phyloP scores from a whole-genome alignment of 2,329 filamentous ascomycete species.

The Aspergillus pseudoglaucus region DNA sequence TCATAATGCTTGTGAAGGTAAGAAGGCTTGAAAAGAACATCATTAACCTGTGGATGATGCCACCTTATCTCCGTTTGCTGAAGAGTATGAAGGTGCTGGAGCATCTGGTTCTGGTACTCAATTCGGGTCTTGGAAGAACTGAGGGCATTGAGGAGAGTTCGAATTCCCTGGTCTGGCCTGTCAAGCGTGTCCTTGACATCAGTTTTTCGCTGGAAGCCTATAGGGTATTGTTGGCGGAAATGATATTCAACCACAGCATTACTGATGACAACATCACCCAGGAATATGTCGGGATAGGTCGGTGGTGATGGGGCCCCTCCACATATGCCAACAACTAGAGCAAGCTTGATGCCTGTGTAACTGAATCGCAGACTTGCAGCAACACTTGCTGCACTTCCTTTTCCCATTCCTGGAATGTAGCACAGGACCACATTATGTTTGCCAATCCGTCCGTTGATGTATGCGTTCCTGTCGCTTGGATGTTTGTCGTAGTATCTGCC shows the following conservation, averaged over 20 bases:
- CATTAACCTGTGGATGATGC: too few species aligned
- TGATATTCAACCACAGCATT: constrained; percentile 17
- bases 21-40: too few species aligned
- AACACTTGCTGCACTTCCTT: constrained; percentile 6
- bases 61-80: too few species aligned
- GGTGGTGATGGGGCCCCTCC: constrained; percentile 16
- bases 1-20: too few species aligned
- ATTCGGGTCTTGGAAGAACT: too few species aligned
- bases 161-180: too few species aligned
- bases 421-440: constrained; percentile 10
- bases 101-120: too few species aligned
- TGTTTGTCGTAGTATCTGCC: neutral
- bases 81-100: too few species aligned
- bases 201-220: constrained; percentile 3
- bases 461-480: constrained; percentile 3
- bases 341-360: constrained; percentile 13
- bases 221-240: constrained; percentile 8
- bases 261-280: constrained; percentile 24
- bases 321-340: constrained; percentile 15
- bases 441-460: constrained; percentile 9
- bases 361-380: constrained; percentile 7
- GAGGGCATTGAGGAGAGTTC: too few species aligned
- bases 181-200: too few species aligned
- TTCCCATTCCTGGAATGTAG: constrained; percentile 7
- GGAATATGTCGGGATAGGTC: too few species aligned